These are phyloP conservation scores for Tetracentron sinense DNA, from an alignment of 164 flowering plant species.

Conservation along the genomic window DNA sequence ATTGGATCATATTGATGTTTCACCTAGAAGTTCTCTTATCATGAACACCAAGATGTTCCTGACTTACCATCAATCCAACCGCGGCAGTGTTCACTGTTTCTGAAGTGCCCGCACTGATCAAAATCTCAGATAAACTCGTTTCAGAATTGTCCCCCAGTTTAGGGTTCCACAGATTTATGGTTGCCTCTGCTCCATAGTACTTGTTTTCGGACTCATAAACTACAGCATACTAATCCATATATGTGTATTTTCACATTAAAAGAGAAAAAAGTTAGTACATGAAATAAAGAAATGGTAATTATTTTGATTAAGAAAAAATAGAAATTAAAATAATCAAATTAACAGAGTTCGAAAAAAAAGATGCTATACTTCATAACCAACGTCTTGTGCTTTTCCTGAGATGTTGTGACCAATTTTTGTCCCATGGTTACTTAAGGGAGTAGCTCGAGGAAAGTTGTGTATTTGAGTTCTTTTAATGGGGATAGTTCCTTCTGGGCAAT, in stretches of 20 bases:
- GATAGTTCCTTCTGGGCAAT: background rate
- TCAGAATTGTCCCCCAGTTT: background rate
- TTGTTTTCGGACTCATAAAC: background rate
- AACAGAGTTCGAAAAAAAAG: no score
- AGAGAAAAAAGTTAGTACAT: no score
- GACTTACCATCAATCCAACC: background rate
- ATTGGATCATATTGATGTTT: no score
- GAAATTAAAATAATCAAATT: no score
- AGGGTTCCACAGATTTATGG: background rate
- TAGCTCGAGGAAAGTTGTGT: no score
- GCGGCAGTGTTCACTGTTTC: background rate
- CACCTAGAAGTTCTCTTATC: no score
- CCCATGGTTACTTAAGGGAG: no score
- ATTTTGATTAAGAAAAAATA: no score
- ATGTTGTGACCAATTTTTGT: background rate
- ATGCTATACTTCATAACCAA: no score
- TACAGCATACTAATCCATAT: background rate
- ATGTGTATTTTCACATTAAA: no score
- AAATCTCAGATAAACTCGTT: background rate
- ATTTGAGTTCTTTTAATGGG: background rate
- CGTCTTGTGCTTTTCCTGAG: no score
- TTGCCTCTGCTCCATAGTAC: background rate
- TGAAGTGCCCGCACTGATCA: background rate
- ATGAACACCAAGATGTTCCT: background rate
- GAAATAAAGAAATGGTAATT: no score